Conservation (phyloP, 202 grass and related monocot genomes). For the Bolboschoenoplectus hybrid region DNA sequence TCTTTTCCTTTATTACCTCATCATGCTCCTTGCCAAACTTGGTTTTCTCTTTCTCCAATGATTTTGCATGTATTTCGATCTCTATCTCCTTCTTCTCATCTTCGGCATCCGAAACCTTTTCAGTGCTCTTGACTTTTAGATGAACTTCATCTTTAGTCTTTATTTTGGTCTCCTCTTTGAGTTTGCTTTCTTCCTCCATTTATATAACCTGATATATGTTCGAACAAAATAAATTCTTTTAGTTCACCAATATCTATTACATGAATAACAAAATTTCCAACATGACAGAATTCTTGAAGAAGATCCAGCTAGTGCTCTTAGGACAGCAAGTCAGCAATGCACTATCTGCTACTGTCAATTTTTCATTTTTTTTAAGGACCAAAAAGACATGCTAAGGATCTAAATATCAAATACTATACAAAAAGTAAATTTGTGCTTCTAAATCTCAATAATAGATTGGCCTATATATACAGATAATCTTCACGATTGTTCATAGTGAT, state of each 20-base stretch:
- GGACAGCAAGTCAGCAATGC: not conserved
- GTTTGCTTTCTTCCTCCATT: constrained; percentile 57
- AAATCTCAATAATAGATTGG: not conserved
- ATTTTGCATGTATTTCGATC: constrained; percentile 54
- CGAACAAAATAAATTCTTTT: constrained; percentile 25
- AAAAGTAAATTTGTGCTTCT: not conserved
- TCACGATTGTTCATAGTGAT: not conserved
- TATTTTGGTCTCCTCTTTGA: constrained; percentile 47
- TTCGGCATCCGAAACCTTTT: constrained; percentile 38
- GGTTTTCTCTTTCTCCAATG: constrained; percentile 55
- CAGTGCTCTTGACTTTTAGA: constrained; percentile 68
- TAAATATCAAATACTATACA: not conserved
- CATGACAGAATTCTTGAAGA: not conserved
- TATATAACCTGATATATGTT: not conserved
- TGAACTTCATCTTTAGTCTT: constrained; percentile 60
- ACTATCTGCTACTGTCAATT: not conserved
- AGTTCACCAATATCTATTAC: not conserved
- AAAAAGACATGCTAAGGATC: not conserved
- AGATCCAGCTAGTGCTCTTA: not conserved
- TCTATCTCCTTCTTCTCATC: constrained; percentile 61
- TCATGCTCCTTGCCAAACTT: constrained; percentile 45
- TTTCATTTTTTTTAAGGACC: not conserved
- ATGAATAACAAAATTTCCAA: not conserved
- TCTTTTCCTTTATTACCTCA: constrained; percentile 37
- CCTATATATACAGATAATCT: not conserved